Evolutionary conservation across 257 asterid genomes (phyloP).

Genomic region (Salvia miltiorrhiza): DNA sequence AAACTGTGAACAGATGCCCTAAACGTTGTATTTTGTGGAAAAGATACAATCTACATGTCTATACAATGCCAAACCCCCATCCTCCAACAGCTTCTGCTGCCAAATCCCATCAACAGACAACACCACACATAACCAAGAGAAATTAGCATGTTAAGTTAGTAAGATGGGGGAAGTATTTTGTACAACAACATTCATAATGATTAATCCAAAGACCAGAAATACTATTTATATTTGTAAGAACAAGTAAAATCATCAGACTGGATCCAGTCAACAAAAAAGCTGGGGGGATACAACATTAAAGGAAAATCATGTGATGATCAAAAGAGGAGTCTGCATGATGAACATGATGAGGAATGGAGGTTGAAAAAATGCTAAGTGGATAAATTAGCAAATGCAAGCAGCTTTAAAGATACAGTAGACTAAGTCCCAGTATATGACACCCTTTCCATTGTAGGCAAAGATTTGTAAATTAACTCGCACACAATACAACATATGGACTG

Average conservation of each 20-base stretch:
- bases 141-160: background rate
- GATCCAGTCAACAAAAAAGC: background rate
- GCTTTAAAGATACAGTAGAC: background rate
- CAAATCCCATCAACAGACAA: conserved; percentile 6
- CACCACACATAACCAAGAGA: background rate
- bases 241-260: background rate
- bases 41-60: background rate
- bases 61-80: background rate
- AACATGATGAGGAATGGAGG: background rate
- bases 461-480: background rate
- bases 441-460: background rate
- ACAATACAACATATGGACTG: background rate
- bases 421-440: background rate
- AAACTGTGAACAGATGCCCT: background rate
- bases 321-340: background rate
- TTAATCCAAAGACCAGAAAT: background rate
- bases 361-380: background rate
- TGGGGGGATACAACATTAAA: background rate
- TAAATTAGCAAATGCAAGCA: background rate
- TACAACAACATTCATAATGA: background rate
- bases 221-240: background rate
- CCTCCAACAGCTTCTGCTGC: background rate
- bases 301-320: background rate
- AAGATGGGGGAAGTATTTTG: background rate
- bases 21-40: background rate